A percentile compares a stretch with the other conserved stretches of the same genome.
These are phyloP conservation scores for Stylosanthes scabra DNA, from an alignment of 331 rosid genomes.

Conservation along the genomic window DNA sequence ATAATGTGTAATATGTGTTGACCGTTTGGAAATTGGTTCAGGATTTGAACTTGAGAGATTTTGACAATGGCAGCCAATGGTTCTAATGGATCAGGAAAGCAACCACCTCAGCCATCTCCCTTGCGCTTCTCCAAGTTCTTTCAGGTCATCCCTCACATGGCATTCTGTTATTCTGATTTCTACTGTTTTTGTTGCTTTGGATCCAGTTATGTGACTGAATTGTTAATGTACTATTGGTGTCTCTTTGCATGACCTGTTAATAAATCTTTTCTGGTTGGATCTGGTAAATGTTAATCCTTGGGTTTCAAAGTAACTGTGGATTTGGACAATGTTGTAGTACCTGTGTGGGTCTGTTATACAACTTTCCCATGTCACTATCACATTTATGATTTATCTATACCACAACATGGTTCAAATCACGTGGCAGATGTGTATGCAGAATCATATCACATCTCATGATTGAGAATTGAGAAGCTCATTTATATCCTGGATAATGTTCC, in stretches of 20 bases:
- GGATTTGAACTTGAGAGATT: constrained; percentile 38
- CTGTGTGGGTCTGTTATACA: neutral
- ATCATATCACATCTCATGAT: neutral
- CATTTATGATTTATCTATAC: neutral
- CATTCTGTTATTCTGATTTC: constrained; percentile 23
- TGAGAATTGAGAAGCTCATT: constrained; percentile 15
- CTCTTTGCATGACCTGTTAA: constrained; percentile 5
- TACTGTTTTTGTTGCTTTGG: neutral
- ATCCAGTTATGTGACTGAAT: neutral
- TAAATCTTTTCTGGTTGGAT: constrained; percentile 2
- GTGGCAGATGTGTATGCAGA: neutral
- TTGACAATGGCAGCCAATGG: constrained; percentile 58
- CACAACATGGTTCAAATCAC: neutral
- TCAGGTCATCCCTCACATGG: constrained; percentile 44
- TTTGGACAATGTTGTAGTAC: neutral
- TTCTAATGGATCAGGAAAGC: constrained; percentile 64
- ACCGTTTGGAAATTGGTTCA: constrained; percentile 34
- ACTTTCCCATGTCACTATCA: neutral
- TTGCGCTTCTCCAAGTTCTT: constrained; percentile 73
- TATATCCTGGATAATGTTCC: neutral
- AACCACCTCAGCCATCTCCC: constrained; percentile 73
- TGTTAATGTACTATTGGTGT: neutral
- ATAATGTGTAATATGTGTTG: constrained; percentile 6
- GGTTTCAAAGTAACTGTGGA: no score
- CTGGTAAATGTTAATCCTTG: neutral